Evolutionary conservation across 495 filamentous ascomycete species (phyloP).

Genomic region (Penicillium ochrochloron): DNA sequence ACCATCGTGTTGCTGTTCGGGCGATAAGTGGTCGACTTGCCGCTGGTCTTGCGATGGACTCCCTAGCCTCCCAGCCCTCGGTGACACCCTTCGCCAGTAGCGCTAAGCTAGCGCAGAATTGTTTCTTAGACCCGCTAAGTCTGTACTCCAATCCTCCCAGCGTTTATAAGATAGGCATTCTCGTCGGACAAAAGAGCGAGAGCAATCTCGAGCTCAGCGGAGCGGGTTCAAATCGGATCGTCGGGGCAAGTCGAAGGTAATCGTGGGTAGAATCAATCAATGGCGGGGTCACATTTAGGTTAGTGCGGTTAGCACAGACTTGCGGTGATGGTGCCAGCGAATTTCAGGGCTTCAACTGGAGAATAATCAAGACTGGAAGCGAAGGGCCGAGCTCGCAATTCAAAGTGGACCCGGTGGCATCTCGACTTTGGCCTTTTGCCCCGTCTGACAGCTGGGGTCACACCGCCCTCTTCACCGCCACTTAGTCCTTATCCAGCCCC

Average conservation of each 20-base stretch:
- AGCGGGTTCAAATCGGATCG: neutral
- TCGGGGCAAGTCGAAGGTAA: neutral
- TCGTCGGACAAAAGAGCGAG: neutral
- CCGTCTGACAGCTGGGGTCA: conserved; percentile 28
- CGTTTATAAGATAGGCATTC: neutral
- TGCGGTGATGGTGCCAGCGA: neutral
- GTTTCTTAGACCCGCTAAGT: neutral
- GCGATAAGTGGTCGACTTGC: conserved; percentile 6
- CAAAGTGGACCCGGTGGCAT: conserved; percentile 34
- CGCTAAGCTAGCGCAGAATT: neutral
- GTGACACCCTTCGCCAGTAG: neutral
- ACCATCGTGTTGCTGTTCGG: conserved; percentile 22
- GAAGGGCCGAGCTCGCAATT: conserved; percentile 2
- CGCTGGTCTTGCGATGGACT: conserved; percentile 10
- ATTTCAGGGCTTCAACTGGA: neutral
- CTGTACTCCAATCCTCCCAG: neutral
- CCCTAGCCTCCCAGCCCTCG: conserved; percentile 11
- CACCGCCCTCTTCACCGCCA: conserved; percentile 33
- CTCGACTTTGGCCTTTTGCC: conserved; percentile 3
- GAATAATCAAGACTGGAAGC: neutral
- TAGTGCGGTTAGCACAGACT: neutral
- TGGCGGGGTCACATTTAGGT: neutral
- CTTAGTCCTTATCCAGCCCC: neutral
- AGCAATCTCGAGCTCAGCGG: neutral
- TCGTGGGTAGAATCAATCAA: neutral